phyloP scores from a whole-genome alignment of 1,284 basidiomycete genomes.

The Porogramme epimiltina region DNA sequence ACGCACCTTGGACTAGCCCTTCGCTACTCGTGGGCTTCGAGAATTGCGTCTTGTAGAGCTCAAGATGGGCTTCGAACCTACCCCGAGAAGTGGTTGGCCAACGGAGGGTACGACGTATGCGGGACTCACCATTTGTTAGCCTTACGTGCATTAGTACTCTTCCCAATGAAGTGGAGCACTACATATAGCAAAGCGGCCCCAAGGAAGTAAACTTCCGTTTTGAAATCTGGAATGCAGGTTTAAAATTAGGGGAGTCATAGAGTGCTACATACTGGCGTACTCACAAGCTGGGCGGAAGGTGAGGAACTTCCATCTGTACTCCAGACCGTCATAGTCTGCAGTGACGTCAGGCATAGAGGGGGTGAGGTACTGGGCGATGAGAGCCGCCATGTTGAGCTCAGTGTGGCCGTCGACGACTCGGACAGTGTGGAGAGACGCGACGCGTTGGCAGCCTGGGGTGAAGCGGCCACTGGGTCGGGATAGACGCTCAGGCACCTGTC shows the following conservation, averaged over 20 bases:
- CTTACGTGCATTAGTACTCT: slow-evolving; percentile 50
- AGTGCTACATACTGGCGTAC: slow-evolving; percentile 32
- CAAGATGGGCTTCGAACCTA: slow-evolving; percentile 60
- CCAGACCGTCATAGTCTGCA: slow-evolving; percentile 58
- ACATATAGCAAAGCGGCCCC: slow-evolving; percentile 56
- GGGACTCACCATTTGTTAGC: slow-evolving; percentile 56
- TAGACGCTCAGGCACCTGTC: slow-evolving; percentile 13
- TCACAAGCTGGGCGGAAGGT: slow-evolving; percentile 80
- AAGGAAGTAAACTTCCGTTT: slow-evolving; percentile 63
- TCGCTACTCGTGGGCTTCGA: slow-evolving; percentile 55
- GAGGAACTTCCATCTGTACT: slow-evolving; percentile 75
- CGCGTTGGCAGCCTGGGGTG: background rate
- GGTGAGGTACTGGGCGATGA: slow-evolving; percentile 21
- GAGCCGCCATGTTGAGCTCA: slow-evolving; percentile 18
- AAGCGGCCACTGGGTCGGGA: slow-evolving; percentile 1
- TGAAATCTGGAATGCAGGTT: slow-evolving; percentile 50
- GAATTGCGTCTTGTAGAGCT: slow-evolving; percentile 67
- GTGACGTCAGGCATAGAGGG: slow-evolving; percentile 43
- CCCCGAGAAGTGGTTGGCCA: background rate
- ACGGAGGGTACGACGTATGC: slow-evolving; percentile 14
- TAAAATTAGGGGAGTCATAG: background rate
- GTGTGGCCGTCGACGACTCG: slow-evolving; percentile 1
- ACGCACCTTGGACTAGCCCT: slow-evolving; percentile 34
- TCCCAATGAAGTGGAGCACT: slow-evolving; percentile 55
- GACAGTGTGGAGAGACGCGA: background rate